phyloP scores from a whole-genome alignment of 2,329 filamentous ascomycete genomes.

The Alternaria incomplexa region DNA sequence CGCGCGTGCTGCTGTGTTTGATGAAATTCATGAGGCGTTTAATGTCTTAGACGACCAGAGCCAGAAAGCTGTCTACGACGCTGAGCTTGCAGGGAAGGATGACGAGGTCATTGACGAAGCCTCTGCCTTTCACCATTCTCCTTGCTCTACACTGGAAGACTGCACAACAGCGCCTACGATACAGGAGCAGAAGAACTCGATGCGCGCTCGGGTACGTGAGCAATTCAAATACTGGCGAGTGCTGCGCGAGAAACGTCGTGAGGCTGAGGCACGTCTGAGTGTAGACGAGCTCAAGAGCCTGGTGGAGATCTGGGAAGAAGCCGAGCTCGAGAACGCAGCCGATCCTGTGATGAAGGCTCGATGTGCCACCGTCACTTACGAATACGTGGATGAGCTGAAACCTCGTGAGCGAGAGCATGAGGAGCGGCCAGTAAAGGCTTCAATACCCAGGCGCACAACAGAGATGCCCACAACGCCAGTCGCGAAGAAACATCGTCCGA shows the following conservation, averaged over 20 bases:
- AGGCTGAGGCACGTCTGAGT: slow-evolving; percentile 11
- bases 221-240: slow-evolving; percentile 18
- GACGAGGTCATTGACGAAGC: neutral
- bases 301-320: slow-evolving; percentile 18
- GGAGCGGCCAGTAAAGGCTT: slow-evolving; percentile 16
- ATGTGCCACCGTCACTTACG: slow-evolving; percentile 17
- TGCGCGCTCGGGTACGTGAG: slow-evolving; percentile 15
- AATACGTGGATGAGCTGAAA: slow-evolving; percentile 22
- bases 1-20: slow-evolving; percentile 11
- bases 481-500: neutral
- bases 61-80: slow-evolving; percentile 23
- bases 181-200: slow-evolving; percentile 13
- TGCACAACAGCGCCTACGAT: slow-evolving; percentile 13
- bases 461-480: neutral
- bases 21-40: slow-evolving; percentile 21
- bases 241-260: slow-evolving; percentile 14
- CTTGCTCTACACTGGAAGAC: neutral
- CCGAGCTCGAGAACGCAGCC: slow-evolving; percentile 14
- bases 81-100: slow-evolving; percentile 12
- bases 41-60: slow-evolving; percentile 20
- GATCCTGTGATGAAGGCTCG: slow-evolving; percentile 13
- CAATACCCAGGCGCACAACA: slow-evolving; percentile 6
- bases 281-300: slow-evolving; percentile 13
- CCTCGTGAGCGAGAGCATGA: slow-evolving; percentile 12
- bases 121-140: slow-evolving; percentile 8